Base-by-base conservation (phyloP, 768 basidiomycete genomes). In the Pholiota conissans region DNA sequence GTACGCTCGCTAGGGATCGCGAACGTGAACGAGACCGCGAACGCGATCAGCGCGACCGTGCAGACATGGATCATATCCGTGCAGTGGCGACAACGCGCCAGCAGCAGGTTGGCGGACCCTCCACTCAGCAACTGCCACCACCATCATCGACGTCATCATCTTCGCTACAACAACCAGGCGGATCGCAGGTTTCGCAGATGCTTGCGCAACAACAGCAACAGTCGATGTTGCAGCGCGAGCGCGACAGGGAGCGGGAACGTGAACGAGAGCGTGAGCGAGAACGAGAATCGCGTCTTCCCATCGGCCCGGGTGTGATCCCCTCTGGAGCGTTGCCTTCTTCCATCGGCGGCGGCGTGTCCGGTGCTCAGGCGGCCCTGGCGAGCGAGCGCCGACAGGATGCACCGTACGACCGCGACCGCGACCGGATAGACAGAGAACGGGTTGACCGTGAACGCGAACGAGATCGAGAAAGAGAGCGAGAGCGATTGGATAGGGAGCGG, bases 351-450 rank as follows among this genome's bases (percentile, higher is more conserved):
- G 54, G 51, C 37, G 51, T 22, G 7, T 39, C 37, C 37, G n/a
- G 37, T 14, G 47, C 34, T 45, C 59, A 20, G 57, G 55, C 60
- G 63, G 52, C 51, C 63, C 65, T 3, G 58, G 67, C 51, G 40
- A 39, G 39, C 52, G 52, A 53, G 52, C 37, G 52, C 22, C 52
- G 52, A 26, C 37, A 37, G 5, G 26, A 18, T 13, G 16, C 52
- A 3, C 52, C 52, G 40, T 37, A 53, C 57, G 63, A 22, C 62
- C 42, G 28, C 32, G 55, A 37, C 16, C 45, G 45, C n/a, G 28
- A 24, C 22, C 28, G 11, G 32, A 39, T 40, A 46, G 57, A 34
- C 26, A 16, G 39, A 30, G 50, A 20, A 22, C 29, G 10, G 28
- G 54, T 10, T 49, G 29, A 32, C 42, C 20, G 27, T 40, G 45